Evolutionary conservation across 805 yeast genomes (phyloP).

Genomic region (Debaryomyces prosopidis): DNA sequence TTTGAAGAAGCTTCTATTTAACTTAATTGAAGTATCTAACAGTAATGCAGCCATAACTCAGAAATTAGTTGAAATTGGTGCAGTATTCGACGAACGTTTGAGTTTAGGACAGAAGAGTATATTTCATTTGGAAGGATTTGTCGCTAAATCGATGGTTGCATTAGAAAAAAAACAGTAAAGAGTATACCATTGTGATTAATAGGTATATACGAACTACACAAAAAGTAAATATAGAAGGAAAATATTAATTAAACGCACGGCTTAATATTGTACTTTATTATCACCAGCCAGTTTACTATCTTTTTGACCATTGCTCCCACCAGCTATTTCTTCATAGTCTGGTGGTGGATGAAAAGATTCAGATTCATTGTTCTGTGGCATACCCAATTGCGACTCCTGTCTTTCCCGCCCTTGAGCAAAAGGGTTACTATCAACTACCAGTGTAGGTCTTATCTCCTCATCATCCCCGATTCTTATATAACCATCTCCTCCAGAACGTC

Average conservation of each 20-base stretch:
- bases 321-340: constrained; percentile 25
- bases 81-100: constrained; percentile 81
- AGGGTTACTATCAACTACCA: neutral
- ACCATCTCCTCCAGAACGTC: constrained; percentile 11
- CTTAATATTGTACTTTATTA: constrained; percentile 31
- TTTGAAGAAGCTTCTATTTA: constrained; percentile 56
- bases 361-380: no score
- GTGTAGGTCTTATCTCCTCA: constrained; percentile 13
- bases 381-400: no score
- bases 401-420: neutral
- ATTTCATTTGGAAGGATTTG: constrained; percentile 92
- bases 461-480: constrained; percentile 22
- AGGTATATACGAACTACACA: neutral
- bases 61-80: constrained; percentile 58
- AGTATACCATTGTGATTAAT: neutral
- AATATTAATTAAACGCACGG: neutral
- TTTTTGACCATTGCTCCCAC: constrained; percentile 5
- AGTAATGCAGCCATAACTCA: constrained; percentile 27
- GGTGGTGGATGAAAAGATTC: constrained; percentile 11
- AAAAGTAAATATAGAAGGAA: neutral
- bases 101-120: constrained; percentile 86
- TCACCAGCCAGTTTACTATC: constrained; percentile 15
- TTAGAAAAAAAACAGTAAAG: constrained; percentile 41
- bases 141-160: constrained; percentile 83
- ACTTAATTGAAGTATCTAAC: constrained; percentile 33